Base-by-base conservation (phyloP, 148 eudicot genomes). In the Nepenthes gracilis region DNA sequence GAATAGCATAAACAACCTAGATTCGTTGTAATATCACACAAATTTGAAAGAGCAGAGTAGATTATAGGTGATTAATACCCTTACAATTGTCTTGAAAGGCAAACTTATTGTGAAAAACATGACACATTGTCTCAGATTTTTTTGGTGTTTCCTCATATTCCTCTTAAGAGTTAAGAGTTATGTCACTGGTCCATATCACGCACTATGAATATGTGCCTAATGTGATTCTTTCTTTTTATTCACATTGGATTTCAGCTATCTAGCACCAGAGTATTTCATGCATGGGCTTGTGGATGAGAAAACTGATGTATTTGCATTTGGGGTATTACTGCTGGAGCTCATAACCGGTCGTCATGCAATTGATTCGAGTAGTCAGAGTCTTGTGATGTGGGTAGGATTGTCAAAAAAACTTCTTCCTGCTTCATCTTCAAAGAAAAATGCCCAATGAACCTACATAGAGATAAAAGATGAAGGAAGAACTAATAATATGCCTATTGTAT, bases 201-300 rank as follows among this genome's bases (percentile, higher is more conserved):
- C 45, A 40, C 45, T 40, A 40, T 40, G 8, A 8, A 40, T 40
- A 8, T 40, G 45, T 4, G 45, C 45, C 45, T 40, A 40, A 8
- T 40, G 45, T 40, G 8, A 40, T 40, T 40, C 8, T 4, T 40
- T 40, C 8, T 4, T 40, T 40, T 40, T 40, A 40, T 40, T 40
- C 45, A 0, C 45, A 49, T 11, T 49, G 12, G 53, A n/a, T 10
- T 49, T 49, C 35, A 33, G 37, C 13, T 71, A 54, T 47, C 54
- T 65, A 80, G 95, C 99, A 57, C 99, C 96, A 1, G 98, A 92
- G 58, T 92, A 88, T 70, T 88, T 92, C 76, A 92, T 88, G 96
- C 94, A 84, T 48, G 96, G 96, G 64, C 67, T 88, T 51, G 88
- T 84, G 47, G 76, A 93, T 64, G 99, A 88, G 78, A 93, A 93